A percentile compares a stretch with the other conserved stretches of the same genome.
Conservation (phyloP, 2,329 filamentous ascomycete species). For the Hawksworthiomyces lignivorus region DNA sequence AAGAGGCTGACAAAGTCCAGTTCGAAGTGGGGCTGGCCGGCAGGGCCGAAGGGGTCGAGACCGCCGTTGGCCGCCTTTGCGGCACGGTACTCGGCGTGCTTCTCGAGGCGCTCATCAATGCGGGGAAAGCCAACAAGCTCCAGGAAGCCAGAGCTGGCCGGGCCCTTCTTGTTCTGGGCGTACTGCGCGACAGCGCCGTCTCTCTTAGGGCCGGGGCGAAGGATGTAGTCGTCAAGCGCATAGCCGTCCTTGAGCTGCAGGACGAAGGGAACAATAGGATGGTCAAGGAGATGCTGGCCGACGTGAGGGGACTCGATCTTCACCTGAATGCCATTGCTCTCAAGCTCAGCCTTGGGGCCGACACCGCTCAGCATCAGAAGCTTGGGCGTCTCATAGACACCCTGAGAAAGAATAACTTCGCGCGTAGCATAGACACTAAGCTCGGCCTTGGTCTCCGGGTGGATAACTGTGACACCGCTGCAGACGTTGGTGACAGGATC, state of each 20-base stretch:
- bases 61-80: conserved; percentile 34
- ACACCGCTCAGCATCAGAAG: no score
- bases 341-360: no score
- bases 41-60: conserved; percentile 46
- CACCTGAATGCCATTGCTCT: no score
- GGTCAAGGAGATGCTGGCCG: no score
- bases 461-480: conserved; percentile 42
- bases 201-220: no score
- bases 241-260: no score
- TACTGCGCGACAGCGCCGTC: conserved; percentile 29
- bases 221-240: no score
- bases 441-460: conserved; percentile 28
- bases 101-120: conserved; percentile 45
- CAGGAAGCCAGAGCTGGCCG: conserved; percentile 27
- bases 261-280: no score
- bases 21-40: conserved; percentile 53
- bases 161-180: conserved; percentile 29
- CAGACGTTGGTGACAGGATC: conserved; percentile 30
- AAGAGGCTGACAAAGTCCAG: conserved; percentile 56
- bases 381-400: no score
- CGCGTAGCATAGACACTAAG: no score
- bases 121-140: conserved; percentile 49
- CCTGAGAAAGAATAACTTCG: no score
- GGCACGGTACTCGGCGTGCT: conserved; percentile 36
- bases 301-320: no score